Evolutionary conservation across 192 early-diverging fungal genomes (phyloP).

Genomic region (Entophlyctis luteolus): DNA sequence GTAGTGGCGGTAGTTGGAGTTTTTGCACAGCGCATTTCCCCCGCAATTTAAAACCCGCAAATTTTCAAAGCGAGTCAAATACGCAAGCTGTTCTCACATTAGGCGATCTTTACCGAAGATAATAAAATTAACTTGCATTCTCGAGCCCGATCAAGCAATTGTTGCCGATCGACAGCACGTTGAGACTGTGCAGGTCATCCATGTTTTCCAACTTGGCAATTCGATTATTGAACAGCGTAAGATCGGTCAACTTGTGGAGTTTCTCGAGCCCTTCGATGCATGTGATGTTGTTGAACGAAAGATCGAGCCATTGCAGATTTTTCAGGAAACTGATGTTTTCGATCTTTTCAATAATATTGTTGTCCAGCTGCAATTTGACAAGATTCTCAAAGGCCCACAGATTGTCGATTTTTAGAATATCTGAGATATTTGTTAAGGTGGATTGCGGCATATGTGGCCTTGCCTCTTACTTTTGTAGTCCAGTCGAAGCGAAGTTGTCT

Average conservation of each 20-base stretch:
- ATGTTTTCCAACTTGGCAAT: conserved; percentile 54
- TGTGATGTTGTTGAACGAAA: conserved; percentile 65
- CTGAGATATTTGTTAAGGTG: conserved; percentile 24
- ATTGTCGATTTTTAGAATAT: conserved; percentile 66
- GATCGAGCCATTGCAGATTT: conserved; percentile 61
- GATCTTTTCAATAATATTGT: conserved; percentile 66
- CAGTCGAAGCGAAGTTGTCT: conserved; percentile 46
- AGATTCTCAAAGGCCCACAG: conserved; percentile 59
- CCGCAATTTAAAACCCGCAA: conserved; percentile 53
- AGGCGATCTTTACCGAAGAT: conserved; percentile 13
- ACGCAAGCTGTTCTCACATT: conserved; percentile 38
- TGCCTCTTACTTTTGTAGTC: conserved; percentile 59
- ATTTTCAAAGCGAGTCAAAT: conserved; percentile 51
- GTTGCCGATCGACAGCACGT: conserved; percentile 60
- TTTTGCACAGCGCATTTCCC: conserved; percentile 55
- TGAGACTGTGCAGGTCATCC: conserved; percentile 56
- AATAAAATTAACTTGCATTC: conserved; percentile 37
- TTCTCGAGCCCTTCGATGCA: conserved; percentile 56
- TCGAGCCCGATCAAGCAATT: conserved; percentile 50
- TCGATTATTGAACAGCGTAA: conserved; percentile 63
- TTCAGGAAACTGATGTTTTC: conserved; percentile 57
- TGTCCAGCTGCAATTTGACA: conserved; percentile 62
- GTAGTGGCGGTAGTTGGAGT: conserved; percentile 54
- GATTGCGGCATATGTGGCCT: not conserved
- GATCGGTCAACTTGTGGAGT: conserved; percentile 55